Evolutionary conservation across 805 yeast genomes (phyloP).

Genomic region (Babjeviella inositovora): DNA sequence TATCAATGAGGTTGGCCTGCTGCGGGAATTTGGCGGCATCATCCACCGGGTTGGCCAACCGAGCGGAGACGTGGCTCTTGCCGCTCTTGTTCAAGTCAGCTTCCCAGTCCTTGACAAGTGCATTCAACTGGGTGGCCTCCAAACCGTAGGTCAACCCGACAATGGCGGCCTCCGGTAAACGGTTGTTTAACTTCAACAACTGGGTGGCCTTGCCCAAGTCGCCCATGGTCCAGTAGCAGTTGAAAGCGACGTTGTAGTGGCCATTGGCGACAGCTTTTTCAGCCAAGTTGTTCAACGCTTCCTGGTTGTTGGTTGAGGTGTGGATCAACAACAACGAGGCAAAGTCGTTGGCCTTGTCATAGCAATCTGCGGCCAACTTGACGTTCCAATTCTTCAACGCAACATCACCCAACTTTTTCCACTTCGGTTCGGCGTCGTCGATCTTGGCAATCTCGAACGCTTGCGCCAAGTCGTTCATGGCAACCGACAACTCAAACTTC

Average conservation of each 20-base stretch:
- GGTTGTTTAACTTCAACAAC: conserved; percentile 48
- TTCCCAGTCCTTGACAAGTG: conserved; percentile 55
- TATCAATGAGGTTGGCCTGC: conserved; percentile 7
- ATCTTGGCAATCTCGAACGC: conserved; percentile 52
- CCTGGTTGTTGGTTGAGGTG: conserved; percentile 62
- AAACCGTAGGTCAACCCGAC: conserved; percentile 60
- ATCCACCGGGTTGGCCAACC: conserved; percentile 30
- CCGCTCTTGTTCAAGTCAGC: conserved; percentile 29
- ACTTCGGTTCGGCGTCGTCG: conserved; percentile 48
- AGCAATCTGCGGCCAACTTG: conserved; percentile 66
- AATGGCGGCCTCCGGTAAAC: conserved; percentile 75
- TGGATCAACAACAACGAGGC: conserved; percentile 71
- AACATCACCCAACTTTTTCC: conserved; percentile 86
- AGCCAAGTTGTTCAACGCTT: conserved; percentile 48
- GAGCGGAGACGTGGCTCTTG: conserved; percentile 40
- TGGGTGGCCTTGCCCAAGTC: conserved; percentile 47
- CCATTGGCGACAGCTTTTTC: conserved; percentile 55
- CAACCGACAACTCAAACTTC: conserved; percentile 76
- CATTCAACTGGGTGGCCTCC: conserved; percentile 22
- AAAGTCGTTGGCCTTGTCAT: conserved; percentile 63
- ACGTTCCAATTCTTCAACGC: conserved; percentile 70
- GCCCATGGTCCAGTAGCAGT: conserved; percentile 79
- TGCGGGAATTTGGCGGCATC: conserved; percentile 15
- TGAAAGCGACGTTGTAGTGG: conserved; percentile 80
- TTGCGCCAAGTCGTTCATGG: conserved; percentile 51